These are phyloP conservation scores for Plasmodium sp. DNA, from an alignment of 169 alveolate species.

Conservation along the genomic window DNA sequence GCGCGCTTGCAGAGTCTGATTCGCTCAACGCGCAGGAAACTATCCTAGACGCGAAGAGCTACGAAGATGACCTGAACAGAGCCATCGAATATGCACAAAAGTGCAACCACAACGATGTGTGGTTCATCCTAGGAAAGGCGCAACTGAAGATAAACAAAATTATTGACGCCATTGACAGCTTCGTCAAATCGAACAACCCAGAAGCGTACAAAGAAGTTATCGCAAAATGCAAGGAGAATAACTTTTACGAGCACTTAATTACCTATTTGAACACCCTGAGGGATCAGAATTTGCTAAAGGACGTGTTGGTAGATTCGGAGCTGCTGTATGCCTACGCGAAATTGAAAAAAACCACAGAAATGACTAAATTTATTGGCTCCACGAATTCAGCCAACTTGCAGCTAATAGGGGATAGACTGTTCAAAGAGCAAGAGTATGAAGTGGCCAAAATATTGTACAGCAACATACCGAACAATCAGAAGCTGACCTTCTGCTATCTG, in stretches of 20 bases:
- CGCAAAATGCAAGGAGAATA: constrained; percentile 75
- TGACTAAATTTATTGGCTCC: constrained; percentile 62
- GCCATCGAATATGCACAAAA: constrained; percentile 90
- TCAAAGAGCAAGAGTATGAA: constrained; percentile 87
- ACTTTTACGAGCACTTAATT: constrained; percentile 80
- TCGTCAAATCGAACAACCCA: constrained; percentile 80
- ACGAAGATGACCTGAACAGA: constrained; percentile 85
- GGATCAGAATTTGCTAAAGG: constrained; percentile 73
- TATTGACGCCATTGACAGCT: constrained; percentile 96
- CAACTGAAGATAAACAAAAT: constrained; percentile 90
- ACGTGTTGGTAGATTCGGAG: constrained; percentile 73
- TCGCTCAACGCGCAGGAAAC: constrained; percentile 5
- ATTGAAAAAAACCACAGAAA: constrained; percentile 66
- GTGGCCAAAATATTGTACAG: constrained; percentile 96
- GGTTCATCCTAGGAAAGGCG: constrained; percentile 98
- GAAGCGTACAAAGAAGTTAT: constrained; percentile 71
- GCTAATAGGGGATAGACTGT: constrained; percentile 80
- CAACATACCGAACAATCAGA: constrained; percentile 96
- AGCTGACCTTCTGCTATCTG: constrained; percentile 96
- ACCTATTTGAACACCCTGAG: constrained; percentile 77
- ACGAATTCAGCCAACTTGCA: constrained; percentile 78
- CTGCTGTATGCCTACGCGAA: constrained; percentile 69
- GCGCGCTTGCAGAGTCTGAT: not conserved
- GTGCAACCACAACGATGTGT: constrained; percentile 87
- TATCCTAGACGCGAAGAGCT: constrained; percentile 17